phyloP scores from a whole-genome alignment of 345 rosid genomes.

The Draba incana region DNA sequence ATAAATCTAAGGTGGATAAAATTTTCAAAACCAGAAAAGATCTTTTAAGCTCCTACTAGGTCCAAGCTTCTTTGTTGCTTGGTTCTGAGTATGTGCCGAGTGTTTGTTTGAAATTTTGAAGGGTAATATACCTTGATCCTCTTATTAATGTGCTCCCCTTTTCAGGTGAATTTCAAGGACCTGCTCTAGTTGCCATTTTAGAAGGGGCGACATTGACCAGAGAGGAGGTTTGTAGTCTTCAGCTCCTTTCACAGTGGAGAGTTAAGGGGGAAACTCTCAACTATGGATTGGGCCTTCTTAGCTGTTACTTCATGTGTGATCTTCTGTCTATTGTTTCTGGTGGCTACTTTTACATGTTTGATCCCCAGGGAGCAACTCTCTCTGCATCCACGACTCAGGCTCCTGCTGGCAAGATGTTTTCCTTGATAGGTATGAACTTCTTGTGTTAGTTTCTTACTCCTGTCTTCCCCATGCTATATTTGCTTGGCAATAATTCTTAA shows the following conservation, averaged over 20 bases:
- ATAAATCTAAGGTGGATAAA: constrained; percentile 13
- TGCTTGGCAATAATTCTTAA: constrained; percentile 8
- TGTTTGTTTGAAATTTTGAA: constrained; percentile 9
- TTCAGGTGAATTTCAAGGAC: constrained; percentile 94
- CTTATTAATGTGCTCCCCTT: constrained; percentile 7
- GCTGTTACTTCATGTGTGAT: constrained; percentile 79
- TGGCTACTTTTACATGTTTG: constrained; percentile 88
- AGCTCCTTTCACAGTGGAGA: constrained; percentile 92
- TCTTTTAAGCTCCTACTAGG: constrained; percentile 13
- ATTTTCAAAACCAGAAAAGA: constrained; percentile 21
- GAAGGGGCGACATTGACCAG: constrained; percentile 86
- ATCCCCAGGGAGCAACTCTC: constrained; percentile 83
- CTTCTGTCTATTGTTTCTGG: constrained; percentile 83
- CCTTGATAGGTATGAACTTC: constrained; percentile 66
- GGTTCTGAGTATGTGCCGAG: constrained; percentile 9
- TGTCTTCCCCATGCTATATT: constrained; percentile 16
- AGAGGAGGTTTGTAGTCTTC: constrained; percentile 93
- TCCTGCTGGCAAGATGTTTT: constrained; percentile 84
- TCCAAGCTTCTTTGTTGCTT: constrained; percentile 14
- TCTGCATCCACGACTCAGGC: constrained; percentile 61
- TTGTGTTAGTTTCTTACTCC: constrained; percentile 13
- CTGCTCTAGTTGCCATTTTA: constrained; percentile 81
- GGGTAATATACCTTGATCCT: constrained; percentile 15
- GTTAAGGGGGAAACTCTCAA: constrained; percentile 78
- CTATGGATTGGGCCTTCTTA: constrained; percentile 91